phyloP scores from a whole-genome alignment of 192 early-diverging fungal species.

The Obelidium mucronatum region DNA sequence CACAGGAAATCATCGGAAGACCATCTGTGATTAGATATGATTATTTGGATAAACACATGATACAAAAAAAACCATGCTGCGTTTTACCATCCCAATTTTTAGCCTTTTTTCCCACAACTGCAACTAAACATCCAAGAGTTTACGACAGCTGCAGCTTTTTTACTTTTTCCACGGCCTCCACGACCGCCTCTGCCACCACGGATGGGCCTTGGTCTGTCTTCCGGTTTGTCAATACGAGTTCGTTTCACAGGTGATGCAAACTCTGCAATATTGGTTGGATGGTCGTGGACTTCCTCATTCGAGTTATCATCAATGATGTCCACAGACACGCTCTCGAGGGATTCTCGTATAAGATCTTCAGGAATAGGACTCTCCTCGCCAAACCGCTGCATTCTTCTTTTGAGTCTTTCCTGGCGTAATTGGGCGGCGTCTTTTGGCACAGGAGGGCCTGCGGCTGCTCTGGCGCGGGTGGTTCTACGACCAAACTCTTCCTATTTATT shows the following conservation, averaged over 20 bases:
- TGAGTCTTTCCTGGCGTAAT: conserved; percentile 43
- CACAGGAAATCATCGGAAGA: conserved; percentile 75
- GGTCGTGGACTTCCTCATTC: no score
- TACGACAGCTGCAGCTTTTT: conserved; percentile 35
- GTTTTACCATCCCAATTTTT: conserved; percentile 57
- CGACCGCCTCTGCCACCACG: conserved; percentile 41
- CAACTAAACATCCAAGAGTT: conserved; percentile 56
- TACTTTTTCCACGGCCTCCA: no score
- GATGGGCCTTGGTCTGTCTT: conserved; percentile 37
- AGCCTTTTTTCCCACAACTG: conserved; percentile 52
- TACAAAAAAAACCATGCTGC: no score
- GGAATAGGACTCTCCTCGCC: conserved; percentile 6
- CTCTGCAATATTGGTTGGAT: neutral
- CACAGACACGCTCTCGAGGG: neutral
- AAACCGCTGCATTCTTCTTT: neutral
- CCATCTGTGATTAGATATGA: conserved; percentile 58
- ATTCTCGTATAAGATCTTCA: neutral
- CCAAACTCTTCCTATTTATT: no score
- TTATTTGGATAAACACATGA: neutral
- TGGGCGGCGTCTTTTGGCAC: conserved; percentile 44
- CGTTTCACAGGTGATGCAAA: neutral
- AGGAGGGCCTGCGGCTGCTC: neutral
- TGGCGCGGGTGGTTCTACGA: neutral
- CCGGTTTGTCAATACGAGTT: conserved; percentile 44
- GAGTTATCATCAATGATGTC: neutral